phyloP scores from a whole-genome alignment of 805 yeast genomes.

The Yarrowia deformans region DNA sequence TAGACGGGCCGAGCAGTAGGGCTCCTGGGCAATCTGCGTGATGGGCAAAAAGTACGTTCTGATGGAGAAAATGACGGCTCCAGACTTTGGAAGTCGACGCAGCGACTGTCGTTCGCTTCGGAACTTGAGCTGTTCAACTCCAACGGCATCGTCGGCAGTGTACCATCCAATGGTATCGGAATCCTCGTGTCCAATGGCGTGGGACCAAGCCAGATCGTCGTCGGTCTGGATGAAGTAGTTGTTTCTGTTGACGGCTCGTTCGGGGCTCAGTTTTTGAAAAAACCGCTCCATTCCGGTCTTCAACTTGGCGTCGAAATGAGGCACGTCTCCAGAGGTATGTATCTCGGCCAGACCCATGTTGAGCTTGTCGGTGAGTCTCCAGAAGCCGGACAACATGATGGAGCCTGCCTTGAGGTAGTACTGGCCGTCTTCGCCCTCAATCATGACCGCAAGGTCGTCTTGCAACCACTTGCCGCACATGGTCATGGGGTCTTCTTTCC shows the following conservation, averaged over 20 bases:
- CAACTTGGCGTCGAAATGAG: slow-evolving; percentile 65
- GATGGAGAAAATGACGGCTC: slow-evolving; percentile 17
- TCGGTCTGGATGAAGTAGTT: slow-evolving; percentile 69
- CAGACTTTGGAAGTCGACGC: slow-evolving; percentile 17
- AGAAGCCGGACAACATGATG: slow-evolving; percentile 68
- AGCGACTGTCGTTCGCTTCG: slow-evolving; percentile 18
- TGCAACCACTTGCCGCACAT: slow-evolving; percentile 66
- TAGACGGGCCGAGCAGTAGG: slow-evolving; percentile 13
- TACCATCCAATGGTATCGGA: slow-evolving; percentile 66
- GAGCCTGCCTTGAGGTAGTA: slow-evolving; percentile 67
- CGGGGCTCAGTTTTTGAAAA: slow-evolving; percentile 62
- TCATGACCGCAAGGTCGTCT: slow-evolving; percentile 73
- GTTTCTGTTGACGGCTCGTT: slow-evolving; percentile 71
- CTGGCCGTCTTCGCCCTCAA: slow-evolving; percentile 65
- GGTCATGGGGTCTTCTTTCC: slow-evolving; percentile 61
- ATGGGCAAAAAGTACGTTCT: slow-evolving; percentile 24
- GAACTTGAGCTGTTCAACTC: slow-evolving; percentile 54
- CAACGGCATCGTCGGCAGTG: slow-evolving; percentile 61
- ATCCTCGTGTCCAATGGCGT: slow-evolving; percentile 62
- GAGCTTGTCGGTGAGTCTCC: slow-evolving; percentile 69
- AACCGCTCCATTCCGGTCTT: slow-evolving; percentile 71
- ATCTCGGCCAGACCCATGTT: slow-evolving; percentile 63
- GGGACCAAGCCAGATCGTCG: slow-evolving; percentile 68
- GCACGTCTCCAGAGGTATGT: slow-evolving; percentile 73
- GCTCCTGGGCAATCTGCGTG: slow-evolving; percentile 16